A percentile compares a stretch with the other conserved stretches of the same genome.
Conservation (phyloP, 2,329 filamentous ascomycete genomes). For the Blastomyces gilchristii region DNA sequence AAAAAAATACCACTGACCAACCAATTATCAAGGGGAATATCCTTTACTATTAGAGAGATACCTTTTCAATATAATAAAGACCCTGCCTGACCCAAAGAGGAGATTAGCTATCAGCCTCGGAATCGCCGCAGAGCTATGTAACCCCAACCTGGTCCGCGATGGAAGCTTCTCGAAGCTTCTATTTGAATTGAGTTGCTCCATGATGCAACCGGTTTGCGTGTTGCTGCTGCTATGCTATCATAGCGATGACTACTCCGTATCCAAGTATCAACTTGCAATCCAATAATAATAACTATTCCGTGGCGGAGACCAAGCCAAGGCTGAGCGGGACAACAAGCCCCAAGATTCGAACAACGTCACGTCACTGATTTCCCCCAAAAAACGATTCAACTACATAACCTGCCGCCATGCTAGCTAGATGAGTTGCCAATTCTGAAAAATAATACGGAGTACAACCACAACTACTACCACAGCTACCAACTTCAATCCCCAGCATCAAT, state of each 20-base stretch:
- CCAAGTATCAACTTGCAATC: no score
- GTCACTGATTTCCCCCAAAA: background rate
- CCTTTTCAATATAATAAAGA: no score
- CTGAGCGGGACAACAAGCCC: background rate
- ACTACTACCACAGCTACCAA: background rate
- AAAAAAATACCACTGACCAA: background rate
- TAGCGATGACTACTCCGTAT: no score
- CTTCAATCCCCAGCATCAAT: background rate
- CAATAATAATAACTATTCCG: no score
- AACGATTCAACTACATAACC: background rate
- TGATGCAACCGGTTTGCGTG: constrained; percentile 4
- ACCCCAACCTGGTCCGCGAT: background rate
- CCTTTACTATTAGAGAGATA: background rate
- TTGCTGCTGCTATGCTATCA: no score
- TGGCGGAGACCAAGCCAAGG: background rate
- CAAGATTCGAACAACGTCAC: no score
- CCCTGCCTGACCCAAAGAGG: background rate
- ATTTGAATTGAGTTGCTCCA: constrained; percentile 7
- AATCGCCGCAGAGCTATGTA: background rate
- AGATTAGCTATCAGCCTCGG: background rate
- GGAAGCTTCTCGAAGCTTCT: constrained; percentile 33
- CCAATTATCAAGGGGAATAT: background rate
- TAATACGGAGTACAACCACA: no score
- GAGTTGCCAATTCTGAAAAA: no score
- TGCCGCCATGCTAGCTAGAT: background rate